Conservation (phyloP, 1,284 basidiomycete species). For the Thelephora terrestris region DNA sequence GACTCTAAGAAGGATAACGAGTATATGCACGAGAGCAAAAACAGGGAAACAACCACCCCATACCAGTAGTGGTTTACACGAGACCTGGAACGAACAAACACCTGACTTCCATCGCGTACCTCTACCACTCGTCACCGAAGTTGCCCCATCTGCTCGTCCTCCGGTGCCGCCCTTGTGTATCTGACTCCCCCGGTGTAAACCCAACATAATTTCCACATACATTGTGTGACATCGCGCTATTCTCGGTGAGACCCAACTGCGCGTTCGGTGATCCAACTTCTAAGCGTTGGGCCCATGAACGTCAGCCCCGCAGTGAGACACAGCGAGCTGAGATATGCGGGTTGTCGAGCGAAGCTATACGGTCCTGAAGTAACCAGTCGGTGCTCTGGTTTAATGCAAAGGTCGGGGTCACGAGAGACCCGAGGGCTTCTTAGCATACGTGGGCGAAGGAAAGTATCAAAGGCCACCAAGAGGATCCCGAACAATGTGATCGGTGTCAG, state of each 20-base stretch:
- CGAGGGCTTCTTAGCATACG: slow-evolving; percentile 32
- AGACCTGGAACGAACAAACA: slow-evolving; percentile 48
- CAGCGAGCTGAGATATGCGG: slow-evolving; percentile 20
- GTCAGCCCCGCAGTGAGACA: slow-evolving; percentile 38
- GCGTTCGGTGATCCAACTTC: no score
- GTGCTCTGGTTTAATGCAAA: slow-evolving; percentile 47
- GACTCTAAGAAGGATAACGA: no score
- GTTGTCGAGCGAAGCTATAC: slow-evolving; percentile 38
- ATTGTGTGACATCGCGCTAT: slow-evolving; percentile 14
- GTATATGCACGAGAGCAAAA: no score
- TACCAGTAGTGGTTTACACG: slow-evolving; percentile 10
- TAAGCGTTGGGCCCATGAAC: slow-evolving; percentile 37
- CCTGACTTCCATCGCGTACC: slow-evolving; percentile 36
- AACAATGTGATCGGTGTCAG: slow-evolving; percentile 37
- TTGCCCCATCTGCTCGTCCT: slow-evolving; percentile 41
- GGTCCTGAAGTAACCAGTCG: slow-evolving; percentile 42
- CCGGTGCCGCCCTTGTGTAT: slow-evolving; percentile 37
- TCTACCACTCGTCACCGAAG: slow-evolving; percentile 42
- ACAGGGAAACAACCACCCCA: no score
- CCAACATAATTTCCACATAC: slow-evolving; percentile 41
- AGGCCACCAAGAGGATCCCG: slow-evolving; percentile 36
- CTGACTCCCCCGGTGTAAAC: slow-evolving; percentile 28
- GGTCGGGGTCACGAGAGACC: slow-evolving; percentile 50
- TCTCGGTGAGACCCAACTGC: slow-evolving; percentile 47
- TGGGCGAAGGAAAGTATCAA: slow-evolving; percentile 32